Evolutionary conservation across 129 eudicot species (phyloP).

Genomic region (Rutidosis leptorrhynchoides): DNA sequence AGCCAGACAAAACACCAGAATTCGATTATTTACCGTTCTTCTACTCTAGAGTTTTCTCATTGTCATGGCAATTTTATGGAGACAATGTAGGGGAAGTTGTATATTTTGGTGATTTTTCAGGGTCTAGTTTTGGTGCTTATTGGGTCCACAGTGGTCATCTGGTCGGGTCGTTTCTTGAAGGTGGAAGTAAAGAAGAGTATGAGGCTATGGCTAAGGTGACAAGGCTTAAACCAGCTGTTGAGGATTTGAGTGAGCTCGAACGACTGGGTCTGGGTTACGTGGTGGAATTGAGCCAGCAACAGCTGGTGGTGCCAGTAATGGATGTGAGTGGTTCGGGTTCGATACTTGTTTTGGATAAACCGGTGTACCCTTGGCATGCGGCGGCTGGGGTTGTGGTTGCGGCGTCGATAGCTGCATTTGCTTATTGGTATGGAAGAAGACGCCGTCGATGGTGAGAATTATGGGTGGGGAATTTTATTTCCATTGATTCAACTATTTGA

Average conservation of each 20-base stretch:
- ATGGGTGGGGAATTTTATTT: conserved; percentile 10
- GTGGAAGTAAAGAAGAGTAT: conserved; percentile 90
- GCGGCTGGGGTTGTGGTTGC: conserved; percentile 82
- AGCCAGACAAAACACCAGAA: conserved; percentile 56
- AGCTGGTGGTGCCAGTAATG: background rate
- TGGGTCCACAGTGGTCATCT: conserved; percentile 81
- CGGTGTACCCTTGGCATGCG: conserved; percentile 77
- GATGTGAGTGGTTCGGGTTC: conserved; percentile 31
- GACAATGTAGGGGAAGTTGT: conserved; percentile 73
- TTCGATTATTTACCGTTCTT: conserved; percentile 97
- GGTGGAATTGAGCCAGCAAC: conserved; percentile 41
- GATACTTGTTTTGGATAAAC: conserved; percentile 42
- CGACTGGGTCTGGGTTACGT: conserved; percentile 65
- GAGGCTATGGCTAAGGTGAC: conserved; percentile 76
- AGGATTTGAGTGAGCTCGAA: conserved; percentile 64
- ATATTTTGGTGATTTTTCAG: conserved; percentile 83
- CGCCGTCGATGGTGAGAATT: conserved; percentile 45
- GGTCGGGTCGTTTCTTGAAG: conserved; percentile 91
- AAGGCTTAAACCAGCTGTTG: conserved; percentile 58
- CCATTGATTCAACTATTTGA: conserved; percentile 15
- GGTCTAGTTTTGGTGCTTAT: conserved; percentile 81
- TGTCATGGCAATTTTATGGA: conserved; percentile 96
- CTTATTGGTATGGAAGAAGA: conserved; percentile 91
- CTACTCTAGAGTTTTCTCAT: conserved; percentile 81
- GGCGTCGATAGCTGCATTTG: conserved; percentile 89